Evolutionary conservation across 139 green algal genomes (phyloP), one percentile per base, ranked within the genome.

Genomic region (Diplosphaera chodatii): DNA sequence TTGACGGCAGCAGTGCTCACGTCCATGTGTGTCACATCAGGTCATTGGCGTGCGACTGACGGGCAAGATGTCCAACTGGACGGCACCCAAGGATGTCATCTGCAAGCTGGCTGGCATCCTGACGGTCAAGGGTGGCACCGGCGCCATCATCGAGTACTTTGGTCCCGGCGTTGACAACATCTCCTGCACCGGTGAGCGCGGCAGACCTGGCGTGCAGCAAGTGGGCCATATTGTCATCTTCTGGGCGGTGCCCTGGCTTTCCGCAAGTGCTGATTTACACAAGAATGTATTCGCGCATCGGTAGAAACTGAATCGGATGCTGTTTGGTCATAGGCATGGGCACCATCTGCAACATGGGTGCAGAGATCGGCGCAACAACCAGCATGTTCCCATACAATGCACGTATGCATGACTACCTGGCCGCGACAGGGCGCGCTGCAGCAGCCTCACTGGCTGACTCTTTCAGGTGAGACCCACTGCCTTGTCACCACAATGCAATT

Each of bases 301-400:
- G n/a, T n/a, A n/a, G n/a, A n/a, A n/a, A n/a, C n/a, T n/a, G n/a
- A n/a, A n/a, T n/a, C n/a, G n/a, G n/a, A n/a, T n/a, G n/a, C n/a
- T n/a, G n/a, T n/a, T 5, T 59, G 48, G 3, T 1, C 40, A 30
- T 69, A 82, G 90, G 91, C 73, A 97, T 97, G 92, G 92, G 88
- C 66, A 98, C 93, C 63, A 96, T 98, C 74, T 97, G 92, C 83
- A 98, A 98, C 90, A 98, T 98, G 93, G 90, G 91, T 68, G 92
- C 92, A 40, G 93, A 98, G 88, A 98, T 98, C 68, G 93, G 93
- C 21, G 93, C 93, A 70, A 98, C 93, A 40, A 97, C 93, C 66
- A 94, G 87, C 69, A 92, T 97, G 80, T 98, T 97, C 85, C 92
- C 93, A 32, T 98, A 89, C 90, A 97, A 97, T 85, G 72, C 73